These are phyloP conservation scores for Orbilia blumenaviensis DNA, from an alignment of 2,329 filamentous ascomycete species.

Conservation along the genomic window DNA sequence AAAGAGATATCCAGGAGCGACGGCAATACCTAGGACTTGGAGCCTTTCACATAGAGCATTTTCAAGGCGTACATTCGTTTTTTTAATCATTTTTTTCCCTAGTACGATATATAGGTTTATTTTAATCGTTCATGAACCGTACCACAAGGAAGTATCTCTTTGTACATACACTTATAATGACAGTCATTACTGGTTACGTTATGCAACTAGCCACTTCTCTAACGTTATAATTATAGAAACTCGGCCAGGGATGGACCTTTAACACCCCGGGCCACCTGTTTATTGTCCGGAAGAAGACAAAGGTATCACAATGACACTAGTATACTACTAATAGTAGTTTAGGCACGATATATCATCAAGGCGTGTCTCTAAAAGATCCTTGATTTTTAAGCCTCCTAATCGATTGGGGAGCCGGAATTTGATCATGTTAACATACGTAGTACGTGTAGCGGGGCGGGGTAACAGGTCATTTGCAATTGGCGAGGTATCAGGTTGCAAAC, in stretches of 20 bases:
- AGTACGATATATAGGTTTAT: background rate
- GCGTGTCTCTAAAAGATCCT: background rate
- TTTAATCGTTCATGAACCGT: background rate
- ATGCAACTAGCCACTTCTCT: too few relatives aligned
- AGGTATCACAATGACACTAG: too few relatives aligned
- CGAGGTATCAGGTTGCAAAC: background rate
- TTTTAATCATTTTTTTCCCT: too few relatives aligned
- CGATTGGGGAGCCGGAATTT: background rate
- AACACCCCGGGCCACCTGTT: too few relatives aligned
- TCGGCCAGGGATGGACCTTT: too few relatives aligned
- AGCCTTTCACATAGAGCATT: constrained; percentile 27
- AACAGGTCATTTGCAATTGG: background rate
- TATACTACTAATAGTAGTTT: background rate
- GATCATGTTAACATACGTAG: background rate
- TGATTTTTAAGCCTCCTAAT: background rate
- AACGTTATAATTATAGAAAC: too few relatives aligned
- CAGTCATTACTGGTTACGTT: background rate
- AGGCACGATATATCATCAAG: background rate
- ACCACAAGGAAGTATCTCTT: background rate
- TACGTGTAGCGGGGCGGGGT: background rate
- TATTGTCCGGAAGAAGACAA: too few relatives aligned
- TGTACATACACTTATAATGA: constrained; percentile 2
- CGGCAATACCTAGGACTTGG: background rate
- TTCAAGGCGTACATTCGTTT: constrained; percentile 50
- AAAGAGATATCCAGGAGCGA: background rate